Evolutionary conservation across 345 rosid species (phyloP), one percentile per base, ranked within the genome.

Genomic region (Aquilaria malaccensis): DNA sequence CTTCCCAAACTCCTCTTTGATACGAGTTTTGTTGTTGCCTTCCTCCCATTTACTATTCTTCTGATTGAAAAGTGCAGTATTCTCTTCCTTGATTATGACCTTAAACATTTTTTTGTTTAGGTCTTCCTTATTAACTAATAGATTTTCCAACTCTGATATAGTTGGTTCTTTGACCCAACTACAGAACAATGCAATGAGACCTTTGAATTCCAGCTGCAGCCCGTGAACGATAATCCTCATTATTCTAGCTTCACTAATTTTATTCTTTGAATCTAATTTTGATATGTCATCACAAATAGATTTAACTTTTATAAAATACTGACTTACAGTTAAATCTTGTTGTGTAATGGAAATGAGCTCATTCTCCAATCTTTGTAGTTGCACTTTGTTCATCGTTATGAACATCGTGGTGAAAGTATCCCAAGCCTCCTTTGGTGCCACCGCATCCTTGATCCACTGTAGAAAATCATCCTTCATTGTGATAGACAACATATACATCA

Each of bases 221-320:
- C 13, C 14, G 0, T 46, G 22, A 55, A 60, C 9, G 2, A 60
- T 67, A n/a, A 60, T 67, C 30, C 60, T 63, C 49, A 9, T 51
- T 15, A 11, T 22, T 32, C 50, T 33, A 7, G 22, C 22, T 22
- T 22, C 0, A 22, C 22, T 13, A 14, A n/a, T 52, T 2, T 22
- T 9, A 7, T 52, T 14, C 7, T 52, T 14, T 52, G 55, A 30
- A 52, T 52, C 13, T 11, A 22, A 22, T 22, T 22, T 22, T 22
- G 22, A 22, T 22, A 22, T 22, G 22, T 22, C 22, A 22, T 22
- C 22, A 1, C 22, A 22, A 22, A 22, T 22, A 22, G 22, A 22
- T 22, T 22, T 22, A 22, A 22, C 0, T 22, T 22, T 22, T 22
- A 22, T 22, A 22, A 22, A 22, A 22, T 22, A 22, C 22, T 22